Percentiles rank a stretch among this genome's conserved stretches.
phyloP scores from a whole-genome alignment of 164 flowering plant species.

The Kingdonia uniflora region DNA sequence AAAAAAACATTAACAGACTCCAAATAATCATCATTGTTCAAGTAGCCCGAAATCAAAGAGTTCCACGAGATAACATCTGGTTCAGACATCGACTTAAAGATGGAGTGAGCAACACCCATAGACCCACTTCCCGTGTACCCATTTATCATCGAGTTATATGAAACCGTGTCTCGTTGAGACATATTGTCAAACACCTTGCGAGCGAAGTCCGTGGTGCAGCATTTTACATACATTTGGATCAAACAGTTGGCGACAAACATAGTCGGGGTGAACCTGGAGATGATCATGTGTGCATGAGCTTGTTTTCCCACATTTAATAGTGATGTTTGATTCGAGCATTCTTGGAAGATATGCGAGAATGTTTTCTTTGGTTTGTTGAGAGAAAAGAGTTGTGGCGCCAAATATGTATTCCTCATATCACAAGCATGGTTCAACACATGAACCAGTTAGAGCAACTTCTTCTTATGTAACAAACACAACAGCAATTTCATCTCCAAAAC shows the following conservation, averaged over 20 bases:
- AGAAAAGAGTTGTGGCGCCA: too few relatives aligned
- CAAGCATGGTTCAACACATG: too few relatives aligned
- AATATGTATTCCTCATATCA: too few relatives aligned
- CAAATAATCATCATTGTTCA: not conserved
- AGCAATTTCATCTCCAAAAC: too few relatives aligned
- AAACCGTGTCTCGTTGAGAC: slow-evolving; percentile 5
- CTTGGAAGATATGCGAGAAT: slow-evolving; percentile 4
- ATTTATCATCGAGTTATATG: slow-evolving; percentile 3
- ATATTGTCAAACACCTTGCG: not conserved
- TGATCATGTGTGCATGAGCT: slow-evolving; percentile 4
- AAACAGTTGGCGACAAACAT: slow-evolving; percentile 5
- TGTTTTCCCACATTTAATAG: not conserved
- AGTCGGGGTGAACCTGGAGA: slow-evolving; percentile 3
- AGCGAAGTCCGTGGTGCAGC: not conserved
- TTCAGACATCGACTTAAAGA: not conserved
- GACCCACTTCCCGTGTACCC: not conserved
- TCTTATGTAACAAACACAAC: too few relatives aligned
- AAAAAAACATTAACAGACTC: not conserved
- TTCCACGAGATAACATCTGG: slow-evolving; percentile 6
- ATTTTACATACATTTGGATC: slow-evolving; percentile 3
- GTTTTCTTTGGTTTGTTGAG: slow-evolving; percentile 2
- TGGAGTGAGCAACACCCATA: not conserved
- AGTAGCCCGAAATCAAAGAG: slow-evolving; percentile 4
- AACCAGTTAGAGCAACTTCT: too few relatives aligned
- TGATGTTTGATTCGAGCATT: slow-evolving; percentile 2